Percentiles rank a stretch among this genome's conserved stretches.
These are phyloP conservation scores for Salix caprea DNA, from an alignment of 345 rosid species.

Conservation along the genomic window DNA sequence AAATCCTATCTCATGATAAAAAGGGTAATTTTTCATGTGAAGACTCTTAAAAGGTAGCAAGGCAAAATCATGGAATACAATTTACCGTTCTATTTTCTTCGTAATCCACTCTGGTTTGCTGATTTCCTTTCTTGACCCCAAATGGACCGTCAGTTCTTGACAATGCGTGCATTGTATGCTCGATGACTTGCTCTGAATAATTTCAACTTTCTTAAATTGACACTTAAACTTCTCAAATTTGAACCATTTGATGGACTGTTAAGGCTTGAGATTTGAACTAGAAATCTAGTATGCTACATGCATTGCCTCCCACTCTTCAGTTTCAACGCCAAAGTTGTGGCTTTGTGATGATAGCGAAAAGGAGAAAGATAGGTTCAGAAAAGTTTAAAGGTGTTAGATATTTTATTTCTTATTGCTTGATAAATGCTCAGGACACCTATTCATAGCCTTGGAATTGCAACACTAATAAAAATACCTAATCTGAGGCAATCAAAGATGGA, in stretches of 20 bases:
- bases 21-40: neutral
- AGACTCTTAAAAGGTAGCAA: neutral
- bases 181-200: neutral
- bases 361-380: too few species aligned
- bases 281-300: neutral
- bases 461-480: too few species aligned
- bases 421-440: too few species aligned
- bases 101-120: neutral
- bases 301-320: neutral
- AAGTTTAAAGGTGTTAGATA: too few species aligned
- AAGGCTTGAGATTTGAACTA: neutral
- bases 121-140: neutral
- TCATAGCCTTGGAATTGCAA: too few species aligned
- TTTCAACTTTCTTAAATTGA: neutral
- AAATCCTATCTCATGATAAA: neutral
- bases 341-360: neutral
- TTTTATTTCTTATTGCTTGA: too few species aligned
- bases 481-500: too few species aligned
- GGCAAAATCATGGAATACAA: neutral
- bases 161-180: neutral
- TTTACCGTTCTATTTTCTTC: neutral
- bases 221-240: neutral
- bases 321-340: neutral
- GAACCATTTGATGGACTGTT: neutral
- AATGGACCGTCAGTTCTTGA: neutral